phyloP scores from a whole-genome alignment of 306 rosid genomes.

The Cotoneaster glaucophyllus region DNA sequence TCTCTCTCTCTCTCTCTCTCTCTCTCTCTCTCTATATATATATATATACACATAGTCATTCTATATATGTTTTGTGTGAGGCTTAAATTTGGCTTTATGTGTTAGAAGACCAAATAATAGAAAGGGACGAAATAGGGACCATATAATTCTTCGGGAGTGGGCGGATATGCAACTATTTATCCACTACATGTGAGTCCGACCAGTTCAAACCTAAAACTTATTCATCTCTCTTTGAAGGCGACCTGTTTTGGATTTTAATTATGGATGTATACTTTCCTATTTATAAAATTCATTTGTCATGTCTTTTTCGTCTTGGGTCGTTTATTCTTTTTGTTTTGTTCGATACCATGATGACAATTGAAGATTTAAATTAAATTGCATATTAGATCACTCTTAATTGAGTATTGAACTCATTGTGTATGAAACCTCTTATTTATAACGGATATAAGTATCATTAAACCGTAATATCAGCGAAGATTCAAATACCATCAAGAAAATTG shows the following conservation, averaged over 20 bases:
- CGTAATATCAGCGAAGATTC: neutral
- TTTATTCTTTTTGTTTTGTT: too few relatives aligned
- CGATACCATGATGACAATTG: too few relatives aligned
- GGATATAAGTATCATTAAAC: rapidly evolving
- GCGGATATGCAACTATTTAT: constrained; percentile 1
- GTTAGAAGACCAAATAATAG: neutral
- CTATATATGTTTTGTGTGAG: neutral
- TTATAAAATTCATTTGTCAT: too few relatives aligned
- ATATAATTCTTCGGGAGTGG: constrained; percentile 16
- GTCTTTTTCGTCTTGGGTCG: too few relatives aligned
- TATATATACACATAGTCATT: neutral
- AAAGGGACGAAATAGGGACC: constrained; percentile 15
- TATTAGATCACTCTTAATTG: neutral
- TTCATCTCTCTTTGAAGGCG: constrained; percentile 15
- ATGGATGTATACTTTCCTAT: neutral
- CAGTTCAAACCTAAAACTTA: constrained; percentile 8
- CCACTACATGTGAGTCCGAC: constrained; percentile 39
- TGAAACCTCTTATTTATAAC: neutral
- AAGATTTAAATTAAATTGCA: neutral
- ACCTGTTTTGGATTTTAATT: constrained; percentile 1
- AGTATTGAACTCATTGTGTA: too few relatives aligned
- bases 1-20: too few relatives aligned
- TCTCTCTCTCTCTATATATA: too few relatives aligned
- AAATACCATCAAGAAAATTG: too few relatives aligned
- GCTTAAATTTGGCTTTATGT: neutral